These are phyloP conservation scores for Trypanosoma cruzi DNA, from an alignment of 208 protist genomes.

Conservation along the genomic window DNA sequence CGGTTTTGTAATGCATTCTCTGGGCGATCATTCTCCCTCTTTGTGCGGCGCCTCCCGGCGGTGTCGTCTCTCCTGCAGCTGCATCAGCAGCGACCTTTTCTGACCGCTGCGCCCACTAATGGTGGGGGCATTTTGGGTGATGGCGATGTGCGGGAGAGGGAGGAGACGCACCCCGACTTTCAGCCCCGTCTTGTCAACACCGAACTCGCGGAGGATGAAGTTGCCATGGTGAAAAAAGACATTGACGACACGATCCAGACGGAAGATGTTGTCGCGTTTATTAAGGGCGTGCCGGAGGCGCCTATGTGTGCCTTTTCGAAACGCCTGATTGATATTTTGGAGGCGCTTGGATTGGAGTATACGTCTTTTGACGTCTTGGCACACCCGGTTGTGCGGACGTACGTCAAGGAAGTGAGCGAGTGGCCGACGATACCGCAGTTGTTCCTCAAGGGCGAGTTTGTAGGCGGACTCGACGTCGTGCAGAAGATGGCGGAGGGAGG, in stretches of 20 bases:
- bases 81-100: too few relatives aligned
- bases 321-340: slow-evolving; percentile 92
- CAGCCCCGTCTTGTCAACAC: slow-evolving; percentile 72
- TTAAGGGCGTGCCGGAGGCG: slow-evolving; percentile 96
- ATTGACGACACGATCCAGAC: slow-evolving; percentile 88
- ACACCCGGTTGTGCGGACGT: slow-evolving; percentile 90
- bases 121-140: slow-evolving; percentile 15
- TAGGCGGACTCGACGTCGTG: slow-evolving; percentile 94
- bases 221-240: slow-evolving; percentile 88
- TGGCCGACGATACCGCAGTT: slow-evolving; percentile 98
- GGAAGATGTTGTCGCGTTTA: slow-evolving; percentile 95
- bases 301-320: slow-evolving; percentile 97
- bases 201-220: slow-evolving; percentile 74
- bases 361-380: slow-evolving; percentile 94
- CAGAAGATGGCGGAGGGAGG: slow-evolving; percentile 90
- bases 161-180: slow-evolving; percentile 90
- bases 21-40: neutral
- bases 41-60: neutral
- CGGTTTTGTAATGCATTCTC: slow-evolving; percentile 18
- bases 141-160: slow-evolving; percentile 63
- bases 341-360: slow-evolving; percentile 93
- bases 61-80: neutral
- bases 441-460: slow-evolving; percentile 96
- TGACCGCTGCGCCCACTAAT: neutral
- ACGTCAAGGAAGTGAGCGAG: slow-evolving; percentile 94